Conservation (phyloP, 495 filamentous ascomycete species). For the Massariosphaeria phaeospora region DNA sequence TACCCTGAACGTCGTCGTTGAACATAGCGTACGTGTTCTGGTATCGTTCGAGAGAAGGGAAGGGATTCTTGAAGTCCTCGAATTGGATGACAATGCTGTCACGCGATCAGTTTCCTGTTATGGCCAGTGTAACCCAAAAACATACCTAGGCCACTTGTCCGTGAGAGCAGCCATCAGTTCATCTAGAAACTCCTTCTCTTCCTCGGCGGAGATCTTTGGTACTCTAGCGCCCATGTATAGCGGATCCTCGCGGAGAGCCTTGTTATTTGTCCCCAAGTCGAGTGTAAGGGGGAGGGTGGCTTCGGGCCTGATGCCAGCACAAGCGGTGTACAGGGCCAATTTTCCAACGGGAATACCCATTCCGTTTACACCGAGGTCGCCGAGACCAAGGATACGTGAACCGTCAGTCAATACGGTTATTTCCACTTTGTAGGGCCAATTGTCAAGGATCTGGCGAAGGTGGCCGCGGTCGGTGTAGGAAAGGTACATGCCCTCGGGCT, state of each 20-base stretch:
- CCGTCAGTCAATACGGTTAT: conserved; percentile 98
- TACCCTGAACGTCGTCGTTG: conserved; percentile 98
- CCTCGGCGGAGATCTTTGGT: conserved; percentile 71
- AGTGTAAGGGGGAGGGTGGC: conserved; percentile 87
- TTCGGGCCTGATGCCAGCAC: conserved; percentile 90
- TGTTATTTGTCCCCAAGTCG: conserved; percentile 89
- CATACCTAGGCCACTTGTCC: conserved; percentile 76
- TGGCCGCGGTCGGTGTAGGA: conserved; percentile 85
- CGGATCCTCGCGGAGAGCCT: conserved; percentile 80
- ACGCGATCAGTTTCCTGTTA: conserved; percentile 21
- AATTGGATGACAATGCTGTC: conserved; percentile 89
- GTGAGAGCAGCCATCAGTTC: conserved; percentile 92
- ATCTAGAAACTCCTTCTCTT: conserved; percentile 91
- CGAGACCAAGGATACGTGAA: conserved; percentile 90
- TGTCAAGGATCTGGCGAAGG: conserved; percentile 73
- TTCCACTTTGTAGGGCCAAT: conserved; percentile 89
- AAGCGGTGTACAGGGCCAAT: conserved; percentile 88
- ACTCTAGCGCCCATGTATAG: conserved; percentile 86
- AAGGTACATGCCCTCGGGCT: conserved; percentile 89
- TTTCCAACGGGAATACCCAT: conserved; percentile 97
- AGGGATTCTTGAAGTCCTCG: conserved; percentile 98
- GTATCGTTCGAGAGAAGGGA: conserved; percentile 88
- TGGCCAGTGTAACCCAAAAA: conserved; percentile 8
- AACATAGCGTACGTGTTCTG: conserved; percentile 85
- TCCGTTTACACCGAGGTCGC: conserved; percentile 93